Base-by-base conservation (phyloP, 768 basidiomycete genomes). In the Hypsizygus marmoreus region DNA sequence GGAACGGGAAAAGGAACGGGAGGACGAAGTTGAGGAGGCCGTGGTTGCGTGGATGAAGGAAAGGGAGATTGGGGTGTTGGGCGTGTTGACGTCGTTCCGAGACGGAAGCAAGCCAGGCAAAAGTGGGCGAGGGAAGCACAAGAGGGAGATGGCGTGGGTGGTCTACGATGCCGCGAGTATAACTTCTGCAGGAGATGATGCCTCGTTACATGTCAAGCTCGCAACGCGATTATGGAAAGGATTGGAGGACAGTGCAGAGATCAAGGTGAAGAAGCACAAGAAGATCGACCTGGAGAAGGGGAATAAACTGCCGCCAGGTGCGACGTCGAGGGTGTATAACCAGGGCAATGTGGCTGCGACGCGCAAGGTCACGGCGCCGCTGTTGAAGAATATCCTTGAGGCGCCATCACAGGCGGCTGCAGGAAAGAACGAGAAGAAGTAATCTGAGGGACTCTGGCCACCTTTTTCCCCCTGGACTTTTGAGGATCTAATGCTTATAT, bases 41-140 rank as follows among this genome's bases (percentile, higher is more conserved):
- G 64, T 63, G 0, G 41, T 64, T 14, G 63, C 62, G 20, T 97
- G 85, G 82, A 85, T 91, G 78, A 63, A 67, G 7, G 80, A 87
- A 48, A 77, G 81, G 10, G 68, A 68, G 0, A 66, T 97, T 4
- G 73, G 79, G 6, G 68, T 91, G 17, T 79, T 90, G 1, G 95
- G 93, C 1, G 77, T 95, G 25, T 74, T 97, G 32, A 95, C 92
- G 4, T 78, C 82, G 0, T 95, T 81, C 71, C 71, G 68, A 14
- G 70, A 69, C 34, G 60, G 61, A 23, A 72, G 38, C 29, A 51
- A 47, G 51, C 40, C 50, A 12, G 57, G 60, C 17, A 61, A 58
- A 40, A 60, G 50, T 17, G 66, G 64, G 9, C 71, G 72, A 30
- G 73, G 74, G 31, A 87, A 88, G 54, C 77, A 82, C 45, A 76